A percentile compares a stretch with the other conserved stretches of the same genome.
Evolutionary conservation across 805 yeast genomes (phyloP).

Genomic region (Teunomyces atbi): DNA sequence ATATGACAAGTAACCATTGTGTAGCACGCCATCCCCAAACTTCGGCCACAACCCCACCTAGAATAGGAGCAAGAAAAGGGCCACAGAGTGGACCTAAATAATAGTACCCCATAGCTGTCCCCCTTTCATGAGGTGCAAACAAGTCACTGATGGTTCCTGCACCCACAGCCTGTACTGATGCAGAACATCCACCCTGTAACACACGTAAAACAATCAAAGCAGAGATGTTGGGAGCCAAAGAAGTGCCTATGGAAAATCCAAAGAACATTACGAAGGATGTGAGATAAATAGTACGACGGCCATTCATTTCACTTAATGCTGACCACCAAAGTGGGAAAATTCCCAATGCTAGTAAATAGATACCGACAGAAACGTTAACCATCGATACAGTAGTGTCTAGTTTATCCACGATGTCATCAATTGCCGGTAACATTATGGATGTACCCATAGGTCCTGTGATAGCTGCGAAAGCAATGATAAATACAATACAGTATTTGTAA

Average conservation of each 20-base stretch:
- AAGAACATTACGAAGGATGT: slow-evolving; percentile 61
- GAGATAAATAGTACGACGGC: slow-evolving; percentile 72
- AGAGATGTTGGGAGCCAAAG: slow-evolving; percentile 59
- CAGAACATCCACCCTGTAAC: slow-evolving; percentile 76
- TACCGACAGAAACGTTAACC: slow-evolving; percentile 78
- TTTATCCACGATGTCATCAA: slow-evolving; percentile 53
- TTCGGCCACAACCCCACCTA: slow-evolving; percentile 70
- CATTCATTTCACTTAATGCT: slow-evolving; percentile 68
- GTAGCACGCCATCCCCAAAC: slow-evolving; percentile 88
- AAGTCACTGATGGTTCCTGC: slow-evolving; percentile 86
- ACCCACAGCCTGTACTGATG: slow-evolving; percentile 85
- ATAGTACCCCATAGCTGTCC: slow-evolving; percentile 74
- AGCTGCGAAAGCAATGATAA: slow-evolving; percentile 70
- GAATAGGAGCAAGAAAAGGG: slow-evolving; percentile 74
- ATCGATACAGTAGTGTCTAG: slow-evolving; percentile 56
- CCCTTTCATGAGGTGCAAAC: slow-evolving; percentile 65
- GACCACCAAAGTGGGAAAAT: slow-evolving; percentile 91
- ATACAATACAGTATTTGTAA: slow-evolving; percentile 54
- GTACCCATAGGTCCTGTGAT: slow-evolving; percentile 89
- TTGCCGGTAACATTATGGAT: slow-evolving; percentile 77
- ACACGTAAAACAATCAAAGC: slow-evolving; percentile 68
- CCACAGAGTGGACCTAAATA: slow-evolving; percentile 82
- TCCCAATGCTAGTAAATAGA: slow-evolving; percentile 71
- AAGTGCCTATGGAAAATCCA: slow-evolving; percentile 70
- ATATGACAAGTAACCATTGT: slow-evolving; percentile 76